Evolutionary conservation across 805 yeast genomes (phyloP).

Genomic region (Ogataea siamensis): DNA sequence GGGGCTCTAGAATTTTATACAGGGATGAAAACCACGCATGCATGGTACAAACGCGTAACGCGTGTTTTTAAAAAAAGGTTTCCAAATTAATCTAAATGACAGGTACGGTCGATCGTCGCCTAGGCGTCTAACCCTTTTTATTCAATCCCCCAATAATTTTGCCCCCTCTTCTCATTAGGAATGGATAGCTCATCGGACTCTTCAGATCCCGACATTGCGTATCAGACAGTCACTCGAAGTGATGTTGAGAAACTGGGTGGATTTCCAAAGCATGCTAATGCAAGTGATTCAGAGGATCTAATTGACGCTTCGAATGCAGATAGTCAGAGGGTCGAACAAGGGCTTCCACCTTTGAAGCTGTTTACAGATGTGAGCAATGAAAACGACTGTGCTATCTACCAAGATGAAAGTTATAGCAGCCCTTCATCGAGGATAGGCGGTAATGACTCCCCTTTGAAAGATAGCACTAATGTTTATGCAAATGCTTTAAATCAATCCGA

Average conservation of each 20-base stretch:
- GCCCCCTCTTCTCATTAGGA: too few species aligned
- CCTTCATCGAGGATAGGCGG: too few species aligned
- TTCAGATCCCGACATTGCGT: slow-evolving; percentile 23
- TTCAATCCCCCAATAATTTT: background rate
- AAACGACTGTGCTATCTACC: too few species aligned
- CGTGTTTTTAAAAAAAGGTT: slow-evolving; percentile 5
- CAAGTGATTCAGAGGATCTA: background rate
- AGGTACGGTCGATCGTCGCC: slow-evolving; percentile 9
- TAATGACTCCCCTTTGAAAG: background rate
- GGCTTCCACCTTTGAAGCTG: background rate
- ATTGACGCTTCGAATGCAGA: background rate
- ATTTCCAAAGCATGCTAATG: slow-evolving; percentile 11
- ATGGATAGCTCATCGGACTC: slow-evolving; percentile 10
- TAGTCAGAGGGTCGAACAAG: background rate
- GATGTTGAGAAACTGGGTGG: slow-evolving; percentile 14
- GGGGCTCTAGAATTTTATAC: slow-evolving; percentile 8
- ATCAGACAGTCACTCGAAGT: slow-evolving; percentile 8
- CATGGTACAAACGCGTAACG: slow-evolving; percentile 9
- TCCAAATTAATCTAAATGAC: slow-evolving; percentile 2
- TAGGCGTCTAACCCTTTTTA: slow-evolving; percentile 9
- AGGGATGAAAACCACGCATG: slow-evolving; percentile 13
- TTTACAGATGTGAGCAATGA: background rate
- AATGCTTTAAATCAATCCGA: background rate
- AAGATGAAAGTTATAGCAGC: too few species aligned
- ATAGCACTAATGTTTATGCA: background rate